A percentile compares a stretch with the other conserved stretches of the same genome.
These are phyloP conservation scores for Pachysandra terminalis DNA, from an alignment of 164 flowering plant species.

Conservation along the genomic window DNA sequence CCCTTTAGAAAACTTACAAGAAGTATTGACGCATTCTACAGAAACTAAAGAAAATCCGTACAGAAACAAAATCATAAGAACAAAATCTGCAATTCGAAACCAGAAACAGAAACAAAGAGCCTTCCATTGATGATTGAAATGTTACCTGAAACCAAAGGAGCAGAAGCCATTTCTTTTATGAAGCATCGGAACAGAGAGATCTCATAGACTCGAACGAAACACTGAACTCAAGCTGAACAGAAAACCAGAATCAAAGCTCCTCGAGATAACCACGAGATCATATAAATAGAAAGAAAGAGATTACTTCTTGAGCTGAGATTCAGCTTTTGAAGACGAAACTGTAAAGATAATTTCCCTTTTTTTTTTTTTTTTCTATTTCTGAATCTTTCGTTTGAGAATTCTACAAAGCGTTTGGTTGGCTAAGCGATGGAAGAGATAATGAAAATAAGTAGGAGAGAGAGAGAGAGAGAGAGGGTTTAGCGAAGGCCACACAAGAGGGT, in stretches of 20 bases:
- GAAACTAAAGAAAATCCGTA: conserved; percentile 49
- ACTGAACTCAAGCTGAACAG: not conserved
- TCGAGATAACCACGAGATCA: not conserved
- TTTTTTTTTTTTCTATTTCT: too few relatives aligned
- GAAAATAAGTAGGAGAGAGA: not conserved
- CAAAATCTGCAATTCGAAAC: not conserved
- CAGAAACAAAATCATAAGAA: not conserved
- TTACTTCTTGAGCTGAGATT: not conserved
- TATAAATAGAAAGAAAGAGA: not conserved
- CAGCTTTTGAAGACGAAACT: not conserved
- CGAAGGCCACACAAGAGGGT: conserved; percentile 18
- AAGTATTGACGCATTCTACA: conserved; percentile 77
- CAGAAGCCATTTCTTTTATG: conserved; percentile 44
- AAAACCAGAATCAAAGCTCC: not conserved
- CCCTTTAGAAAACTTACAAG: conserved; percentile 65
- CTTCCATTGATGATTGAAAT: not conserved
- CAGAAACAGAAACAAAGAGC: not conserved
- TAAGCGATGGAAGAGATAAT: not conserved
- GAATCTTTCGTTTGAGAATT: not conserved
- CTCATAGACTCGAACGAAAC: conserved; percentile 28
- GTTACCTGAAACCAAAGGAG: conserved; percentile 61
- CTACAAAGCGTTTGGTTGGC: not conserved
- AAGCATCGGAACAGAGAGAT: conserved; percentile 32
- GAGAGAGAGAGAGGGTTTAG: conserved; percentile 3
- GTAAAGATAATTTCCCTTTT: not conserved